Evolutionary conservation across 1,284 basidiomycete genomes (phyloP).

Genomic region (Vanrija sp.): DNA sequence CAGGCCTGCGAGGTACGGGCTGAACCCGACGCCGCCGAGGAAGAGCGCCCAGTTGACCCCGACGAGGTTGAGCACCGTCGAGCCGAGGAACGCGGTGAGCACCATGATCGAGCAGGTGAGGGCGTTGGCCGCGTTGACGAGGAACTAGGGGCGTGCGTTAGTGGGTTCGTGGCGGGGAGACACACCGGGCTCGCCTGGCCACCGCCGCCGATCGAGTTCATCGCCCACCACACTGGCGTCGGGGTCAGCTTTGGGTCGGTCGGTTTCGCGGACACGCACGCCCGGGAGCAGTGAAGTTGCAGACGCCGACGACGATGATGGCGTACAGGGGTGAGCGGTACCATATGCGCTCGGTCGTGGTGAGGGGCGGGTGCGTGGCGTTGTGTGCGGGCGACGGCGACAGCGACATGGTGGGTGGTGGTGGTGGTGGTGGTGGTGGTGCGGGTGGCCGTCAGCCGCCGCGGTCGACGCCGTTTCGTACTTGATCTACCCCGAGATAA

Average conservation of each 20-base stretch:
- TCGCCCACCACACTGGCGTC: slow-evolving; percentile 38
- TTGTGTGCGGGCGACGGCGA: no score
- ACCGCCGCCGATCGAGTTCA: slow-evolving; percentile 37
- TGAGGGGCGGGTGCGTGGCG: no score
- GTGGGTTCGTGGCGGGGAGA: no score
- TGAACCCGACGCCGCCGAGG: slow-evolving; percentile 19
- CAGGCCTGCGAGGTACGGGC: slow-evolving; percentile 32
- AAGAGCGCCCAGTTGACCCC: neutral
- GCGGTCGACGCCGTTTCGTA: no score
- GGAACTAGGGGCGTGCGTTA: slow-evolving; percentile 7
- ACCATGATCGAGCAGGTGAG: slow-evolving; percentile 34
- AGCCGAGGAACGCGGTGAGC: neutral
- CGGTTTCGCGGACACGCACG: neutral
- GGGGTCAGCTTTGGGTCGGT: neutral
- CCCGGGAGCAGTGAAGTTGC: slow-evolving; percentile 15
- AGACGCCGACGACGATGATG: slow-evolving; percentile 7
- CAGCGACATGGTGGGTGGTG: no score
- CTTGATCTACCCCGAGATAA: no score
- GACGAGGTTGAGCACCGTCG: neutral
- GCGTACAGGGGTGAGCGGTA: neutral
- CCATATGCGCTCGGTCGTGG: neutral
- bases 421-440: no score
- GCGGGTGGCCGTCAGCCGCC: no score
- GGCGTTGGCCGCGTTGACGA: slow-evolving; percentile 40
- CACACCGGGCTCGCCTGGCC: slow-evolving; percentile 17